Conservation (phyloP, 2,329 filamentous ascomycete genomes). For the Sordariomycetes sp. region DNA sequence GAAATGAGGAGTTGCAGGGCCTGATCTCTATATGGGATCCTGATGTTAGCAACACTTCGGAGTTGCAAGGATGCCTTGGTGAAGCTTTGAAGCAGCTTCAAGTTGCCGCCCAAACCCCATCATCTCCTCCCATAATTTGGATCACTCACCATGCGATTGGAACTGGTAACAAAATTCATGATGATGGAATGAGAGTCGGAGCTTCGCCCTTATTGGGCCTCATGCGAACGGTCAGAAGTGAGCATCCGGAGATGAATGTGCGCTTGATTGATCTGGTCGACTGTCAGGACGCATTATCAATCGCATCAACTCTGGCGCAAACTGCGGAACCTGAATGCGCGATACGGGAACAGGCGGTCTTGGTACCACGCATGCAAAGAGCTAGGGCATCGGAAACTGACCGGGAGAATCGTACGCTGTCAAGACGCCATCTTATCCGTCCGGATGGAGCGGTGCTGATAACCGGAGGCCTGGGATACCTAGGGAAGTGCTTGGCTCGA, state of each 20-base stretch:
- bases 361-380: conserved; percentile 7
- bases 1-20: conserved; percentile 5
- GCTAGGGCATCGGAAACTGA: neutral
- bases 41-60: conserved; percentile 1
- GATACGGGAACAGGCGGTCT: conserved; percentile 5
- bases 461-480: conserved; percentile 8
- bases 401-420: neutral
- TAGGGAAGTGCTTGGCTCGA: conserved; percentile 7
- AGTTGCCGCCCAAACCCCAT: neutral
- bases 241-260: conserved; percentile 8
- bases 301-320: conserved; percentile 1
- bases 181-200: conserved; percentile 2
- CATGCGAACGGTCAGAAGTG: conserved; percentile 9
- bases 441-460: conserved; percentile 8
- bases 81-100: conserved; percentile 6
- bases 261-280: conserved; percentile 8
- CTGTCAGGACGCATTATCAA: neutral
- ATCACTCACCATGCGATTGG: conserved; percentile 6
- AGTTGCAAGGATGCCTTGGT: conserved; percentile 2
- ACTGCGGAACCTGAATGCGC: conserved; percentile 7
- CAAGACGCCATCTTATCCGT: conserved; percentile 2
- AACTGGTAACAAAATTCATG: conserved; percentile 1
- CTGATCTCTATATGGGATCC: conserved; percentile 7
- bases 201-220: conserved; percentile 9
- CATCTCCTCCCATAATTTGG: conserved; percentile 10